Evolutionary conservation across 345 rosid genomes (phyloP).

Genomic region (Melaleuca quinquenervia): DNA sequence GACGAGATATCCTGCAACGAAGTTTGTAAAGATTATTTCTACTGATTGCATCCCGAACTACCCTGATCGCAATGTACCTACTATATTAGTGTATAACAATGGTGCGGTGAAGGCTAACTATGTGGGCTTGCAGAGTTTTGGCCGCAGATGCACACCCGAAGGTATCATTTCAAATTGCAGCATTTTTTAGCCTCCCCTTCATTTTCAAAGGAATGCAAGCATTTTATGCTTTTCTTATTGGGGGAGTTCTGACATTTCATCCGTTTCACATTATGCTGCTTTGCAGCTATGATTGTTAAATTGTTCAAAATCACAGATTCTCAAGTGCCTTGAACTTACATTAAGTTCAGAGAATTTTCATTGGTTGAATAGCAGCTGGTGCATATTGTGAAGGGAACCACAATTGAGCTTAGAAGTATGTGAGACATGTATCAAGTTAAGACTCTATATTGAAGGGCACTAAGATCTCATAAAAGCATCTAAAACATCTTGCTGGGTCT

Average conservation of each 20-base stretch:
- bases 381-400: neutral
- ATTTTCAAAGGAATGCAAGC: neutral
- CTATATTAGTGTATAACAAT: constrained; percentile 75
- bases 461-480: neutral
- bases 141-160: constrained; percentile 90
- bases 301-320: neutral
- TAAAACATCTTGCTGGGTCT: neutral
- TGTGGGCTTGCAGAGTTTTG: constrained; percentile 74
- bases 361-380: neutral
- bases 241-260: neutral
- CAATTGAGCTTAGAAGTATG: neutral
- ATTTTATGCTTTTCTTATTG: neutral
- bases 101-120: constrained; percentile 84
- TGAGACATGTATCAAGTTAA: neutral
- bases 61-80: constrained; percentile 86
- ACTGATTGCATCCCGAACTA: constrained; percentile 95
- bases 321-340: neutral
- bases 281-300: neutral
- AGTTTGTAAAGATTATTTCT: constrained; percentile 92
- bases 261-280: neutral
- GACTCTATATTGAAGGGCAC: neutral
- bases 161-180: constrained; percentile 23
- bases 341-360: neutral
- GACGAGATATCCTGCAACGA: constrained; percentile 72
- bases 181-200: neutral